These are phyloP conservation scores for Lachnum nothofagi DNA, from an alignment of 2,329 filamentous ascomycete species.

Conservation along the genomic window DNA sequence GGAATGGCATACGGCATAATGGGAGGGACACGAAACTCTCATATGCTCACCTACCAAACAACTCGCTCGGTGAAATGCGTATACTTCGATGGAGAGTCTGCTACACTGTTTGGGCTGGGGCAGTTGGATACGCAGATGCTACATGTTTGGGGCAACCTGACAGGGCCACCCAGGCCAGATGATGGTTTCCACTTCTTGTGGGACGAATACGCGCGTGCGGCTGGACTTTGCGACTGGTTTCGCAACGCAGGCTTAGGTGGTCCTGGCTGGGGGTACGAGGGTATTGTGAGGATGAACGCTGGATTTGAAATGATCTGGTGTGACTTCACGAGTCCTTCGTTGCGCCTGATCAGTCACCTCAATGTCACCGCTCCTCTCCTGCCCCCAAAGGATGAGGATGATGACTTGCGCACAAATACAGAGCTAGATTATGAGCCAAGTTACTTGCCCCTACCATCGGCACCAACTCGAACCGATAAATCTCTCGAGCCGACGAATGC, in stretches of 20 bases:
- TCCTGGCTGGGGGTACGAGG: slow-evolving; percentile 45
- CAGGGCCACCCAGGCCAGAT: slow-evolving; percentile 29
- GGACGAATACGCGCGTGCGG: slow-evolving; percentile 45
- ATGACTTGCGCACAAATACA: background rate
- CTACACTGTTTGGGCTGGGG: slow-evolving; percentile 43
- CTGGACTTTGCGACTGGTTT: slow-evolving; percentile 45
- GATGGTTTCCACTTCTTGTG: slow-evolving; percentile 35
- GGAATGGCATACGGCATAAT: slow-evolving; percentile 52
- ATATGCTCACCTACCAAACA: slow-evolving; percentile 46
- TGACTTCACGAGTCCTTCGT: slow-evolving; percentile 41
- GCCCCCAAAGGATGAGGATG: slow-evolving; percentile 9
- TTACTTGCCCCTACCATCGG: slow-evolving; percentile 36
- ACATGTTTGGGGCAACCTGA: slow-evolving; percentile 44
- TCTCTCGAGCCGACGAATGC: slow-evolving; percentile 34
- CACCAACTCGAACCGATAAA: slow-evolving; percentile 35
- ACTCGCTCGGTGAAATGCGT: slow-evolving; percentile 39
- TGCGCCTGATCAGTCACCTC: slow-evolving; percentile 40
- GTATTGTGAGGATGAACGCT: slow-evolving; percentile 47
- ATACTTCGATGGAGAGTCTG: slow-evolving; percentile 49
- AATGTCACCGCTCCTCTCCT: slow-evolving; percentile 44
- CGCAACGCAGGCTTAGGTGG: slow-evolving; percentile 38
- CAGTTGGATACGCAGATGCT: slow-evolving; percentile 47
- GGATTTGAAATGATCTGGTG: slow-evolving; percentile 51
- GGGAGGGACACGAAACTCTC: slow-evolving; percentile 39
- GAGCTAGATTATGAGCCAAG: slow-evolving; percentile 15